Conservation (phyloP, 2,329 filamentous ascomycete genomes). For the Talaromyces sp. region DNA sequence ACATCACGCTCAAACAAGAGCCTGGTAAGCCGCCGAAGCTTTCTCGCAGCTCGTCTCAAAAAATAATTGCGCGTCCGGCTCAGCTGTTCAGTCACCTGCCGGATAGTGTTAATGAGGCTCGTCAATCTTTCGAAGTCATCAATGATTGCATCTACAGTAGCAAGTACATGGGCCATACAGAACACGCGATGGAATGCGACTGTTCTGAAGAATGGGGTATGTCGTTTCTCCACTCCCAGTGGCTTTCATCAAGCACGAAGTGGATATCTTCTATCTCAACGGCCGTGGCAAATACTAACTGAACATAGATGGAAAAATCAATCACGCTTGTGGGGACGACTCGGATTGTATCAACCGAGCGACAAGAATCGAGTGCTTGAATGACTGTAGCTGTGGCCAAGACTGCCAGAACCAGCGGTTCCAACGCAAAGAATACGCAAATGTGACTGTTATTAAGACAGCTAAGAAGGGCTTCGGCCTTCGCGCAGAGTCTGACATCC, state of each 20-base stretch:
- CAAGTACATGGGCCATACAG: constrained; percentile 85
- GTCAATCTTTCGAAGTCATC: constrained; percentile 73
- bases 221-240: constrained; percentile 32
- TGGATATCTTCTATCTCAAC: not conserved
- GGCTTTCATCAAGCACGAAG: not conserved
- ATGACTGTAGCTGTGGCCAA: constrained; percentile 80
- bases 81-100: constrained; percentile 70
- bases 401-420: constrained; percentile 94
- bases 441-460: constrained; percentile 93
- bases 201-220: constrained; percentile 93
- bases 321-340: constrained; percentile 88
- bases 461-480: constrained; percentile 97
- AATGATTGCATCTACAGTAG: constrained; percentile 84
- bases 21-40: constrained; percentile 66
- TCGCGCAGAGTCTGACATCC: constrained; percentile 71
- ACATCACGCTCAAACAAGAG: constrained; percentile 61
- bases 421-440: constrained; percentile 80
- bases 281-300: constrained; percentile 27
- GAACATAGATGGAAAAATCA: constrained; percentile 54
- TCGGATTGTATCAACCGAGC: constrained; percentile 98
- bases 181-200: constrained; percentile 92
- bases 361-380: constrained; percentile 94
- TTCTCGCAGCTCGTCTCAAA: constrained; percentile 70
- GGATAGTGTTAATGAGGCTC: constrained; percentile 74
- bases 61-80: constrained; percentile 59